These are phyloP conservation scores for Diaporthe sp. DNA, from an alignment of 2,329 filamentous ascomycete genomes.

Conservation along the genomic window DNA sequence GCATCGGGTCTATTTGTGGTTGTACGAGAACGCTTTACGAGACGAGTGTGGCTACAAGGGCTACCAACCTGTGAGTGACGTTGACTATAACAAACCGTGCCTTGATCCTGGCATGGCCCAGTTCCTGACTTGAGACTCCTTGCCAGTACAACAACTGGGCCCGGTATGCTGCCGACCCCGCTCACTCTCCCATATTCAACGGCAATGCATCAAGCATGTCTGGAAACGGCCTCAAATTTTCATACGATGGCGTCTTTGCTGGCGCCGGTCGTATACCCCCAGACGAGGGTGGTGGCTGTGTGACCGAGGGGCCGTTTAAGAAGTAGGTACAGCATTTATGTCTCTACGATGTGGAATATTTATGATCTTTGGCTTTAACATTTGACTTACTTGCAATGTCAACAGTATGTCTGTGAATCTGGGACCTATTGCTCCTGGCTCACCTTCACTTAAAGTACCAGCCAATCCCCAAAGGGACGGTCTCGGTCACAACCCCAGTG, in stretches of 20 bases:
- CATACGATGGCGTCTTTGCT: constrained; percentile 7
- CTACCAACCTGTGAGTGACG: constrained; percentile 25
- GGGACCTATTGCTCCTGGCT: constrained; percentile 8
- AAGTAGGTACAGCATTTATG: constrained; percentile 7
- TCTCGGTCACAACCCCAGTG: constrained; percentile 20
- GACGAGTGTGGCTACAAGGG: constrained; percentile 38
- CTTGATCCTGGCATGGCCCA: background rate
- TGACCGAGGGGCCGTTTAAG: constrained; percentile 26
- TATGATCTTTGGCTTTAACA: background rate
- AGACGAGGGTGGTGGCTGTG: constrained; percentile 33
- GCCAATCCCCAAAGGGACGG: constrained; percentile 19
- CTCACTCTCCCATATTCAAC: constrained; percentile 30
- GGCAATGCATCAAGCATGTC: constrained; percentile 31
- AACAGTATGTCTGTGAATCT: constrained; percentile 26
- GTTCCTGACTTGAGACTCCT: background rate
- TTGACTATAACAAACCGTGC: no score
- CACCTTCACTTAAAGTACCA: constrained; percentile 1
- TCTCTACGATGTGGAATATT: background rate
- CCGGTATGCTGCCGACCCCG: constrained; percentile 14
- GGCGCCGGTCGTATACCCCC: constrained; percentile 16
- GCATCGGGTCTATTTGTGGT: constrained; percentile 24
- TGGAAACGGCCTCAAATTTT: constrained; percentile 3
- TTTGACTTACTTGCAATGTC: background rate
- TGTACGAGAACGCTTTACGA: constrained; percentile 31
- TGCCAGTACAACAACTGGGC: constrained; percentile 31